Conservation (phyloP, 2,329 filamentous ascomycete species). For the Akanthomyces uredinophilus region DNA sequence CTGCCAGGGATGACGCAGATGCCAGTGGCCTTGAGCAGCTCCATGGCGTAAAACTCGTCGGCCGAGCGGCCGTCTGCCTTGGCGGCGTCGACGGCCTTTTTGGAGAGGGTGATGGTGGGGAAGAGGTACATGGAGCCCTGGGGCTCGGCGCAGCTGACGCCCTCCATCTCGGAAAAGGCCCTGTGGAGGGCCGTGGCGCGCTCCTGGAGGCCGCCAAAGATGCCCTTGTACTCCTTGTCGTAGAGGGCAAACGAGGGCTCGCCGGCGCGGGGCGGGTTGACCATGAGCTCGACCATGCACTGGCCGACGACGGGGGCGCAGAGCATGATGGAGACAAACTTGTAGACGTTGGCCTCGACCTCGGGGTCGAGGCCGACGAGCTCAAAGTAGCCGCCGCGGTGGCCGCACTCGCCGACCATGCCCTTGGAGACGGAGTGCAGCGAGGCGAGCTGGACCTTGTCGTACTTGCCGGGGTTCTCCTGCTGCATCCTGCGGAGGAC, state of each 20-base stretch:
- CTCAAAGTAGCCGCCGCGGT: constrained; percentile 97
- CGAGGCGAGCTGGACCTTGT: constrained; percentile 81
- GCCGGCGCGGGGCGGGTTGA: constrained; percentile 83
- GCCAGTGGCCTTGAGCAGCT: constrained; percentile 86
- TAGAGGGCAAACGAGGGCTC: constrained; percentile 83
- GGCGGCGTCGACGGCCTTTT: constrained; percentile 72
- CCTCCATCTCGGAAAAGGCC: constrained; percentile 92
- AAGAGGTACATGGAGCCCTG: constrained; percentile 99
- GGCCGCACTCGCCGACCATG: constrained; percentile 97
- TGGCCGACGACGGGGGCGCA: constrained; percentile 94
- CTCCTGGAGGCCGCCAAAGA: constrained; percentile 71
- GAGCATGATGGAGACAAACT: constrained; percentile 95
- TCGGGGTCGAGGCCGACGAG: constrained; percentile 80
- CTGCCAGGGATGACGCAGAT: constrained; percentile 90
- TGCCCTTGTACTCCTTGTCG: constrained; percentile 75
- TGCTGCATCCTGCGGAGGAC: constrained; percentile 76
- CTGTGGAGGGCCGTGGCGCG: constrained; percentile 82
- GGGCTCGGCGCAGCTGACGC: constrained; percentile 82
- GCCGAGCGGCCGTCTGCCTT: constrained; percentile 64
- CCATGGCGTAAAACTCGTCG: constrained; percentile 93
- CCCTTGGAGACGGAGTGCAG: constrained; percentile 95
- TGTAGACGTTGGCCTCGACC: constrained; percentile 93
- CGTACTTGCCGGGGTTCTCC: constrained; percentile 68
- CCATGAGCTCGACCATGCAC: constrained; percentile 96
- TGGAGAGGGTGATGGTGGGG: constrained; percentile 79